A percentile compares a stretch with the other conserved stretches of the same genome.
These are phyloP conservation scores for Oryza brachyantha DNA, from an alignment of 176 grass and related monocot genomes.

Conservation along the genomic window DNA sequence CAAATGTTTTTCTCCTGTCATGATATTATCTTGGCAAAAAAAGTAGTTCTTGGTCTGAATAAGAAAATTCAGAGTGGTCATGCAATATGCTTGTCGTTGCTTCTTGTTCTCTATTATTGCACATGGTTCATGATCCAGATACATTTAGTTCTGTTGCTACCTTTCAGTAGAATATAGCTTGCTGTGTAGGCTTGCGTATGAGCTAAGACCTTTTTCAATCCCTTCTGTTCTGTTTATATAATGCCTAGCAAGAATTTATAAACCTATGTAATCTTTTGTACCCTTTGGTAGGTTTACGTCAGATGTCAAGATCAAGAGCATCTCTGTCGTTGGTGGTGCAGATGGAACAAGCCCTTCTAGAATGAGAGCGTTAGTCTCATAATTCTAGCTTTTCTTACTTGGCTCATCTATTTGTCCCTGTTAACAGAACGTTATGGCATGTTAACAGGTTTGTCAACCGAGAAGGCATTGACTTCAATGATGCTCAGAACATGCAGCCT, in stretches of 20 bases:
- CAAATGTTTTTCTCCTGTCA: neutral
- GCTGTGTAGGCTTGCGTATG: neutral
- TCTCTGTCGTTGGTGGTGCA: conserved; percentile 89
- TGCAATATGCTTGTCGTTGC: neutral
- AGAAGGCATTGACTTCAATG: conserved; percentile 94
- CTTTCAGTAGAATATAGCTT: conserved; percentile 19
- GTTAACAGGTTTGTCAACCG: conserved; percentile 91
- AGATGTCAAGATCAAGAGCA: conserved; percentile 98
- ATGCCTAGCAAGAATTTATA: conserved; percentile 10
- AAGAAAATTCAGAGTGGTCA: neutral
- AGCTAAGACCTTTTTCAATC: neutral
- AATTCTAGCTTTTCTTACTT: neutral
- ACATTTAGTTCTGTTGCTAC: conserved; percentile 18
- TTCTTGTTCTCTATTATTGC: neutral
- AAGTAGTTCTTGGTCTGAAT: neutral
- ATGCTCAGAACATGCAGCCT: conserved; percentile 98
- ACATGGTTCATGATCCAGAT: neutral
- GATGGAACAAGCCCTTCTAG: conserved; percentile 91
- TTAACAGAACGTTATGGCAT: conserved; percentile 11
- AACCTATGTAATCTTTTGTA: conserved; percentile 22
- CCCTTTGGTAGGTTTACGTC: conserved; percentile 77
- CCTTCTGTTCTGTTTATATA: neutral
- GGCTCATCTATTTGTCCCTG: neutral
- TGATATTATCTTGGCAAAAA: neutral
- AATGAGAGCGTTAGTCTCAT: conserved; percentile 88